Evolutionary conservation across 192 early-diverging fungal genomes (phyloP).

Genomic region (Gigaspora rosea): DNA sequence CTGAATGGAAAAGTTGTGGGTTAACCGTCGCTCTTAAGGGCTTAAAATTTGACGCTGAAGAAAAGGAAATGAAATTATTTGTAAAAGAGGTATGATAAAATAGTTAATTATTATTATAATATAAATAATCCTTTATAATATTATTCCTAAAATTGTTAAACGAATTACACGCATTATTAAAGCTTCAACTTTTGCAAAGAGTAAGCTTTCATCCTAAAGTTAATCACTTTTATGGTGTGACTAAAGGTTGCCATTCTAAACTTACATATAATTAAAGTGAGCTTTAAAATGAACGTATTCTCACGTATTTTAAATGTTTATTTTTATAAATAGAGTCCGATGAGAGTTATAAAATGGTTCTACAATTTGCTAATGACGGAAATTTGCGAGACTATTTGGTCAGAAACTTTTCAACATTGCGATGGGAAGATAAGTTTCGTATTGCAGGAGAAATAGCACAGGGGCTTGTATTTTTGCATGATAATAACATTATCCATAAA

Average conservation of each 20-base stretch:
- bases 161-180: too few species aligned
- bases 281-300: neutral
- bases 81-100: neutral
- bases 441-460: slow-evolving; percentile 37
- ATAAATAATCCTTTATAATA: too few species aligned
- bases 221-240: too few species aligned
- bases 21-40: neutral
- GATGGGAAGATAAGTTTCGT: slow-evolving; percentile 40
- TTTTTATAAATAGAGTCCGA: neutral
- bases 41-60: neutral
- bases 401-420: slow-evolving; percentile 36
- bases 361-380: slow-evolving; percentile 34
- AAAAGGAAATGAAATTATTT: neutral
- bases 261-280: too few species aligned
- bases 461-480: slow-evolving; percentile 32
- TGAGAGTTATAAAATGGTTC: neutral
- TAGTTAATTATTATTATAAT: neutral
- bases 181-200: too few species aligned
- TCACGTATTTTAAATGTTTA: neutral
- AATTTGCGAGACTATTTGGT: slow-evolving; percentile 41
- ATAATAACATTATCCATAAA: slow-evolving; percentile 36
- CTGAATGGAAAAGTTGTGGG: neutral
- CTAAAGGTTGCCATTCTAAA: too few species aligned
- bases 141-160: too few species aligned
- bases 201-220: too few species aligned